Conservation (phyloP, 2,329 filamentous ascomycete species). For the Sporothrix curviconia region DNA sequence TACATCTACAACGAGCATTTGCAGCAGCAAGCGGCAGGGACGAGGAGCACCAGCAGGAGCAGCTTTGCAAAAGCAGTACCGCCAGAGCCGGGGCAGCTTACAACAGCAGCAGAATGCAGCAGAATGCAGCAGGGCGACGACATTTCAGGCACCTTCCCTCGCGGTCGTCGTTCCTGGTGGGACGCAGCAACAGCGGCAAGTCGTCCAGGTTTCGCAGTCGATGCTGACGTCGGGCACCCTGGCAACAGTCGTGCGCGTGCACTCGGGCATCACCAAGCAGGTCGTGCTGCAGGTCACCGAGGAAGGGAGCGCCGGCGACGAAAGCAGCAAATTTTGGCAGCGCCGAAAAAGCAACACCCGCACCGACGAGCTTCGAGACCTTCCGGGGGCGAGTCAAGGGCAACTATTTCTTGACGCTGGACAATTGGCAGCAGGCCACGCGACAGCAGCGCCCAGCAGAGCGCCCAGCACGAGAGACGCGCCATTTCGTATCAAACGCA, state of each 20-base stretch:
- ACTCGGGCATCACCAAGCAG: slow-evolving; percentile 16
- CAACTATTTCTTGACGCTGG: slow-evolving; percentile 17
- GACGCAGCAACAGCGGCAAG: too few relatives aligned
- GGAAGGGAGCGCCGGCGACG: slow-evolving; percentile 12
- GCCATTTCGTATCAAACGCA: too few relatives aligned
- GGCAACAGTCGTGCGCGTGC: background rate
- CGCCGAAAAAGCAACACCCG: slow-evolving; percentile 1
- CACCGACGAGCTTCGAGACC: background rate
- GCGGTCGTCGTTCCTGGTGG: background rate
- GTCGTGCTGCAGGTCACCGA: slow-evolving; percentile 16
- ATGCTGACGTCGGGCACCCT: background rate
- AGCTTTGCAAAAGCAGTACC: background rate
- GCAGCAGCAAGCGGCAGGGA: slow-evolving; percentile 11
- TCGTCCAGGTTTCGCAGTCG: background rate
- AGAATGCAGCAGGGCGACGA: slow-evolving; percentile 4
- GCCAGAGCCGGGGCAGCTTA: background rate
- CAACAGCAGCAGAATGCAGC: too few relatives aligned
- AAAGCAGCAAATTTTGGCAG: background rate
- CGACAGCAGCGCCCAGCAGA: background rate
- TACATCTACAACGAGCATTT: slow-evolving; percentile 18
- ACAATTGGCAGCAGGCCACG: background rate
- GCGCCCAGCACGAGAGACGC: too few relatives aligned
- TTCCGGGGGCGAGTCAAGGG: slow-evolving; percentile 15
- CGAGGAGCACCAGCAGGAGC: background rate
- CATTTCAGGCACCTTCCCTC: background rate